Conservation (phyloP, 2,329 filamentous ascomycete species). For the Penicillium sclerotiorum region DNA sequence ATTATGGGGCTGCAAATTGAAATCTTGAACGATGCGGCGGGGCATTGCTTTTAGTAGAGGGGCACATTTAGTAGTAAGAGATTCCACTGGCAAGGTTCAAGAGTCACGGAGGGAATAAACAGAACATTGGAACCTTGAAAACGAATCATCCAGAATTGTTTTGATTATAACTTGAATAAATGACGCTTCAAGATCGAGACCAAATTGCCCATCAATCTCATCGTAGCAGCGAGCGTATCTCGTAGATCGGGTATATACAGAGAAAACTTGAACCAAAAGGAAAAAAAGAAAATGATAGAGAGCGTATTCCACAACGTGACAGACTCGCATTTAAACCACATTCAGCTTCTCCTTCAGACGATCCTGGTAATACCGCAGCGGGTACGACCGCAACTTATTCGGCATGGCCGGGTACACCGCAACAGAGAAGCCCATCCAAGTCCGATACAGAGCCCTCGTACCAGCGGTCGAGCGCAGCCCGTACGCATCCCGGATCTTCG, state of each 20-base stretch:
- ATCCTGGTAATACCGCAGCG: conserved; percentile 35
- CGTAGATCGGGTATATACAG: conserved; percentile 23
- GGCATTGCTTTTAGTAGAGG: no score
- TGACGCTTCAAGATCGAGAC: not conserved
- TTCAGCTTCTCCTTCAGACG: conserved; percentile 32
- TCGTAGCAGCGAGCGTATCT: conserved; percentile 17
- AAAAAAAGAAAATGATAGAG: not conserved
- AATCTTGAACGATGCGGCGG: no score
- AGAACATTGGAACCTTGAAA: no score
- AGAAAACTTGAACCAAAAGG: not conserved
- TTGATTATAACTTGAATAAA: no score
- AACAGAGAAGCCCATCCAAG: conserved; percentile 35
- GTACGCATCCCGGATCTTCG: conserved; percentile 35
- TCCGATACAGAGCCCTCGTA: conserved; percentile 32
- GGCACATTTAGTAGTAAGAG: no score
- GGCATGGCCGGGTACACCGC: conserved; percentile 39
- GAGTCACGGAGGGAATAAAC: no score
- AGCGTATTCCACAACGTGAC: not conserved
- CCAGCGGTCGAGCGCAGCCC: conserved; percentile 32
- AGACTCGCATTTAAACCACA: conserved; percentile 17
- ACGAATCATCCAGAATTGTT: no score
- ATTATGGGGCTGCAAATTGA: no score
- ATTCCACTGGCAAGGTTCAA: no score
- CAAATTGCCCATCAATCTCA: conserved; percentile 1
- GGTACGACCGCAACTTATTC: conserved; percentile 31